These are phyloP conservation scores for Chloranthus sessilifolius DNA, from an alignment of 164 flowering plant species.

Conservation along the genomic window DNA sequence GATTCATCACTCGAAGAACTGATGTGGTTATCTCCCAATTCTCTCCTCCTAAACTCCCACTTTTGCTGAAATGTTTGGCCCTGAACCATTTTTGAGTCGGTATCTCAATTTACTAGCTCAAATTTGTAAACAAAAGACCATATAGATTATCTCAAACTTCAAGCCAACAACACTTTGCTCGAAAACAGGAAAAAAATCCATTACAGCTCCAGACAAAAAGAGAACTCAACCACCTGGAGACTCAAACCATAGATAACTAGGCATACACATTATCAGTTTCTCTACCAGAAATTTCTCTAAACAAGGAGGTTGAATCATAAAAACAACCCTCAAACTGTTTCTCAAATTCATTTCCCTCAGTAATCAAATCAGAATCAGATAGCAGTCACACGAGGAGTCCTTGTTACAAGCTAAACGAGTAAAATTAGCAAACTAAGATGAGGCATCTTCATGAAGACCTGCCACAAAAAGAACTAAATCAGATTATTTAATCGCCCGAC, in stretches of 20 bases:
- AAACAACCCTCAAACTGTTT: not conserved
- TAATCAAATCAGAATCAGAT: too few species aligned
- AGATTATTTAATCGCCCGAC: too few species aligned
- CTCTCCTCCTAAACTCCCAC: constrained; percentile 39
- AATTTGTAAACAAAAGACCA: too few species aligned
- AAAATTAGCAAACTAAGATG: too few species aligned
- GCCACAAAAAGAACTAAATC: too few species aligned
- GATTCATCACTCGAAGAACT: constrained; percentile 31
- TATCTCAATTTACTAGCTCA: not conserved
- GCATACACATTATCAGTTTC: not conserved
- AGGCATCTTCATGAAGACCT: too few species aligned
- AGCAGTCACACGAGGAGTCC: too few species aligned
- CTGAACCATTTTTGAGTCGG: constrained; percentile 13
- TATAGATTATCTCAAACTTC: not conserved
- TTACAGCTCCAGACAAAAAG: not conserved
- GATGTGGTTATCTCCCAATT: constrained; percentile 19
- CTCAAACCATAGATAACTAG: constrained; percentile 2
- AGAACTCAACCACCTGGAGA: constrained; percentile 7
- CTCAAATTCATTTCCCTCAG: too few species aligned
- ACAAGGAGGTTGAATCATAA: not conserved
- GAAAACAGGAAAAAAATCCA: too few species aligned
- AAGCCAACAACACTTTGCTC: not conserved
- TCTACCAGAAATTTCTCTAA: constrained; percentile 1
- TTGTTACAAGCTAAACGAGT: too few species aligned
- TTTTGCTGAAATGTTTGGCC: constrained; percentile 25